Evolutionary conservation across 495 filamentous ascomycete species (phyloP), one percentile per base, ranked within the genome.

Genomic region (Neurospora sp.): DNA sequence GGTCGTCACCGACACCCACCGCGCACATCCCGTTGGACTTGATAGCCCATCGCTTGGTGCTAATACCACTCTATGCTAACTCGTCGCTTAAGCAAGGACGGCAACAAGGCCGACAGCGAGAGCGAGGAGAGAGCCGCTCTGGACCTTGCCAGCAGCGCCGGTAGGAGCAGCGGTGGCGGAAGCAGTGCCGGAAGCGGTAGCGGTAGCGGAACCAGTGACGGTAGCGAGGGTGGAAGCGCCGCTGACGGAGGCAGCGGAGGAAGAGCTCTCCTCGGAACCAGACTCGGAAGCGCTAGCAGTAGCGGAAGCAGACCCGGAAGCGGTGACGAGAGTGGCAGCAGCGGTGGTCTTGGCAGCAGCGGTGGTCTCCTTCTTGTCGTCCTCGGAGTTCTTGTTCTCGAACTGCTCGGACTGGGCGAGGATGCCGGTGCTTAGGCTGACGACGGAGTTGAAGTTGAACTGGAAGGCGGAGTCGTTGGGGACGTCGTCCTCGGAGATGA

Each of bases 361-460:
- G 20, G 71, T 71, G 70, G 66, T 62, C 18, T 18, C 2, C 69
- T 69, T 69, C 69, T 69, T 69, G 6, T 71, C 42, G n/a, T 71
- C 71, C 40, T 71, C 69, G 16, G 69, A 20, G n/a, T 18, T 41
- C 71, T 72, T 70, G 48, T 75, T 66, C 73, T 79, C 72, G 69
- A 80, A 80, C 76, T 80, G 79, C 73, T 74, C 73, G 38, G 76
- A 77, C 76, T 80, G 79, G 54, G 79, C 79, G 12, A 80, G 75
- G 71, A 80, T 80, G 62, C 79, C 78, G 31, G 73, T 76, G 76
- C 76, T 80, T 23, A 69, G 31, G 23, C 39, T 5, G 7, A 71
- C 42, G 70, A 78, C 66, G 77, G 76, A 78, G 76, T 79, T 71
- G 69, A 80, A 72, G 76, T 80, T 80, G 76, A 80, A 79, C 77